phyloP scores from a whole-genome alignment of 2,329 filamentous ascomycete genomes.

The Aspergillus hortae region DNA sequence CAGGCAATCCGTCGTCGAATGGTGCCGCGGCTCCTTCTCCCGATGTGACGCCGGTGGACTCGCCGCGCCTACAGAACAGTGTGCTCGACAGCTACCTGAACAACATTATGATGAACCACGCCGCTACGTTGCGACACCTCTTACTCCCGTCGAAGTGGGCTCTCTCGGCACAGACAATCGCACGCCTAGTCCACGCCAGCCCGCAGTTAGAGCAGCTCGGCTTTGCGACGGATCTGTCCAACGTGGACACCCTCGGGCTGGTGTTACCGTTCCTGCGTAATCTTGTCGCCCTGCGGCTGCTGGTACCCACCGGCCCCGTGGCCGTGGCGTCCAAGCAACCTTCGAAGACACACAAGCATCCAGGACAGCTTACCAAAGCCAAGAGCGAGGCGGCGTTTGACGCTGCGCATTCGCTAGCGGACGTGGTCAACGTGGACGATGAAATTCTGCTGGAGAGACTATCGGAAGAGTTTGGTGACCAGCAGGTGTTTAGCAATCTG shows the following conservation, averaged over 20 bases:
- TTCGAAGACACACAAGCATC: neutral
- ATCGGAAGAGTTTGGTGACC: constrained; percentile 29
- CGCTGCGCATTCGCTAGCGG: constrained; percentile 25
- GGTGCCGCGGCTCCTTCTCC: constrained; percentile 20
- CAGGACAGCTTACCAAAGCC: neutral
- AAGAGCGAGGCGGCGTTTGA: constrained; percentile 4
- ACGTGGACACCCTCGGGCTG: constrained; percentile 37
- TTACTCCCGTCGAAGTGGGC: constrained; percentile 56
- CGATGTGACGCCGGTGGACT: constrained; percentile 20
- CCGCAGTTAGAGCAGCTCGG: constrained; percentile 59
- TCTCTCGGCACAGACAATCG: constrained; percentile 47
- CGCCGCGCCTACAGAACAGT: constrained; percentile 25
- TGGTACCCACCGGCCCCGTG: constrained; percentile 29
- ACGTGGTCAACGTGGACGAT: constrained; percentile 38
- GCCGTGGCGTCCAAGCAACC: constrained; percentile 9
- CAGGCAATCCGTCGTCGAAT: constrained; percentile 10
- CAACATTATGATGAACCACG: constrained; percentile 50
- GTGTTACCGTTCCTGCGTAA: constrained; percentile 41
- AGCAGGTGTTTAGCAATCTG: constrained; percentile 28
- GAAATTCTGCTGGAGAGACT: constrained; percentile 29
- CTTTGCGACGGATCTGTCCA: constrained; percentile 44
- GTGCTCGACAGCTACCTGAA: constrained; percentile 49
- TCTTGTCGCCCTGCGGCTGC: constrained; percentile 37
- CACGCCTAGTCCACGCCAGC: constrained; percentile 51
- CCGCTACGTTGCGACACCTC: constrained; percentile 52